Evolutionary conservation across 139 green algal species (phyloP).

Genomic region (Micractinium sp.): DNA sequence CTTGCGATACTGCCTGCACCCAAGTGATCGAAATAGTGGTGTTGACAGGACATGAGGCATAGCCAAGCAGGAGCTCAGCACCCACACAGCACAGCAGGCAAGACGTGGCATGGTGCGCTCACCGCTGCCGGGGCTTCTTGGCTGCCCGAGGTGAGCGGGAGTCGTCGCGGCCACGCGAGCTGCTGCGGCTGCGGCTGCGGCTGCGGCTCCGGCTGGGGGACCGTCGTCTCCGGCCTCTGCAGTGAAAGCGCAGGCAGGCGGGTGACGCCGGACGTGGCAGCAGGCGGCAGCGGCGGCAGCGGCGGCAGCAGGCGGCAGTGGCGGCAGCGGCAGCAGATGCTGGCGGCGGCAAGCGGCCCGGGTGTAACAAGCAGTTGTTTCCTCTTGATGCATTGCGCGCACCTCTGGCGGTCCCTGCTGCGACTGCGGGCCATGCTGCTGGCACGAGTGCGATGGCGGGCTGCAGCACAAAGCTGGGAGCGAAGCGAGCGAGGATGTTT

Average conservation of each 20-base stretch:
- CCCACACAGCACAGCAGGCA: background rate
- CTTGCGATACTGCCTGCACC: conserved; percentile 3
- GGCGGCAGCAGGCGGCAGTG: background rate
- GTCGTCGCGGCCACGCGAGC: background rate
- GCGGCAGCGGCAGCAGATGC: background rate
- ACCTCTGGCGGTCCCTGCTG: conserved; percentile 12
- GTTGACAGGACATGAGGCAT: background rate
- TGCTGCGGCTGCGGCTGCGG: background rate
- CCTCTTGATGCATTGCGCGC: no score
- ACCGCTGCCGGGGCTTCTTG: conserved; percentile 25
- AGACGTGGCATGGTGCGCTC: background rate
- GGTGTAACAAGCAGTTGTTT: background rate
- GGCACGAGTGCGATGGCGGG: background rate
- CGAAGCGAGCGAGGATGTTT: background rate
- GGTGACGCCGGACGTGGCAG: background rate
- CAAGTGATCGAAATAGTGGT: background rate
- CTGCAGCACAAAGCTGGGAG: background rate
- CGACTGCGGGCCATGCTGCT: background rate
- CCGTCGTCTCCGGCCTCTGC: background rate
- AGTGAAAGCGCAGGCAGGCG: background rate
- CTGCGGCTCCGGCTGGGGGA: conserved; percentile 3
- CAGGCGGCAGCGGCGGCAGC: background rate
- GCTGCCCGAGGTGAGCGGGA: background rate
- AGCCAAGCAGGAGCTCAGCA: background rate
- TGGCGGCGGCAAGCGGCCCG: background rate